phyloP scores from a whole-genome alignment of 108 stramenopile genomes.

The Cyclotella choctawhatcheeana region DNA sequence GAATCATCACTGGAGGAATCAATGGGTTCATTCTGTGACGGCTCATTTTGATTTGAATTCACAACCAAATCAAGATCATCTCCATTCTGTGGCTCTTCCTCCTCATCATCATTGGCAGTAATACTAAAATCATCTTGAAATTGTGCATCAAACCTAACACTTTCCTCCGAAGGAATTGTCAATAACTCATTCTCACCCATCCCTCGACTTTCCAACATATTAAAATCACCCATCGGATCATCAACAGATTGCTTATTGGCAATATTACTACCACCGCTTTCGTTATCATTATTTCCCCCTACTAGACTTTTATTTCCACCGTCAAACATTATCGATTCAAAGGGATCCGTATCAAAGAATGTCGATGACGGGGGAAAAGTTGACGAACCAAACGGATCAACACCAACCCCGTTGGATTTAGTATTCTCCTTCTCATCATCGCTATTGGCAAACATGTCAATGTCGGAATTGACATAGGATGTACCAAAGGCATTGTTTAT shows the following conservation, averaged over 20 bases:
- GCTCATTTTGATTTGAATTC: no score
- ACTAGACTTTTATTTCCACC: neutral
- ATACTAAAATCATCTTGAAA: constrained; percentile 9
- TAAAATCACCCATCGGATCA: no score
- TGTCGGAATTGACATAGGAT: constrained; percentile 13
- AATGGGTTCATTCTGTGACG: neutral
- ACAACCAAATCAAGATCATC: no score
- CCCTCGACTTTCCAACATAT: neutral
- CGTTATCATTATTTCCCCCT: neutral
- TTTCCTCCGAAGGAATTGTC: constrained; percentile 1
- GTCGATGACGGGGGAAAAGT: neutral
- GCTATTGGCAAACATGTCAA: neutral
- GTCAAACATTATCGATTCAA: constrained; percentile 32
- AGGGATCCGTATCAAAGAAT: constrained; percentile 42
- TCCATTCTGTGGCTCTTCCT: neutral
- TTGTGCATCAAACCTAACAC: constrained; percentile 9
- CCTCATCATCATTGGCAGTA: neutral
- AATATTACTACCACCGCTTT: no score
- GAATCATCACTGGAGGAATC: neutral
- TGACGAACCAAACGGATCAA: no score
- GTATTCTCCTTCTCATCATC: constrained; percentile 5
- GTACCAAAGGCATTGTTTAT: constrained; percentile 8
- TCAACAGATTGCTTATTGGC: no score
- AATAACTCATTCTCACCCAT: neutral
- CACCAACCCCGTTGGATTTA: no score